Conservation (phyloP, 2,329 filamentous ascomycete species). For the Sporothrix globosa region DNA sequence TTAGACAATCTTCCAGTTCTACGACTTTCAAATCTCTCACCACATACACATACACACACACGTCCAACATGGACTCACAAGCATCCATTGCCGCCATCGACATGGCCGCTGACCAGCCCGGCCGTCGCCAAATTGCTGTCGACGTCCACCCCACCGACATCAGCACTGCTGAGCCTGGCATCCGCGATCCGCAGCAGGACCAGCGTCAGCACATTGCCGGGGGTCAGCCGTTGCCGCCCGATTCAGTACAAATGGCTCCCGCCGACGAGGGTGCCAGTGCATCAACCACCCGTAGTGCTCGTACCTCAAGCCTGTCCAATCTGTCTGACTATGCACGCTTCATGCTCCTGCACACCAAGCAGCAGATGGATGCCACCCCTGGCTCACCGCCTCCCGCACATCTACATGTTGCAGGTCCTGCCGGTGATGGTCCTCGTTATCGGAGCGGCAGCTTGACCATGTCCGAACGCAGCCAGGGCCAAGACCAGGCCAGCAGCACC, state of each 20-base stretch:
- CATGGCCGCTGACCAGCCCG: conserved; percentile 9
- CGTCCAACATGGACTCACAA: conserved; percentile 9
- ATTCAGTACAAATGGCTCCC: background rate
- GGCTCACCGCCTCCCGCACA: conserved; percentile 45
- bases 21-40: too few species aligned
- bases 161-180: background rate
- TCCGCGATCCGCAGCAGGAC: conserved; percentile 19
- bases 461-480: conserved; percentile 9
- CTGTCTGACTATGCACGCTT: conserved; percentile 56
- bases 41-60: background rate
- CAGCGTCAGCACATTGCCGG: conserved; percentile 25
- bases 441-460: background rate
- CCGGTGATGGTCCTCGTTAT: background rate
- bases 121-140: conserved; percentile 9
- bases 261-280: background rate
- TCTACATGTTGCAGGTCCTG: conserved; percentile 31
- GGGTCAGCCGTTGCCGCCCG: conserved; percentile 17
- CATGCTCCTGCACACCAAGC: conserved; percentile 68
- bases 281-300: conserved; percentile 1
- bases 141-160: conserved; percentile 2
- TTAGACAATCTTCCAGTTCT: too few species aligned
- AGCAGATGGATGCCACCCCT: conserved; percentile 64
- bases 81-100: conserved; percentile 15
- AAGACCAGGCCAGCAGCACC: conserved; percentile 32
- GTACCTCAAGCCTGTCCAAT: conserved; percentile 39